Conservation (phyloP, 441 rosid genomes). For the Capsella rubella region DNA sequence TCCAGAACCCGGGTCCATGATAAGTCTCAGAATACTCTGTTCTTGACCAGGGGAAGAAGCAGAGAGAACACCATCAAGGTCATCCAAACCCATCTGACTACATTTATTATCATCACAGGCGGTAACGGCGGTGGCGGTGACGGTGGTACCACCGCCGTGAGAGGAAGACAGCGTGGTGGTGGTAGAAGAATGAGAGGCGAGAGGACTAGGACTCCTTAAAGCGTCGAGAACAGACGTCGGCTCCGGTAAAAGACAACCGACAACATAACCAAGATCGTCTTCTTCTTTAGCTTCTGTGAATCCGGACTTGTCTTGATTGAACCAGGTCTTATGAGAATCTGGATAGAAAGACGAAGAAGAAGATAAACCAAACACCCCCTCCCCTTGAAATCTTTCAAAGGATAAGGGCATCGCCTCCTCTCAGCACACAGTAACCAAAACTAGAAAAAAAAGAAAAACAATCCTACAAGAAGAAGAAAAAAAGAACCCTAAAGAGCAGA, state of each 20-base stretch:
- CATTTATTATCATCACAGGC: conserved; percentile 59
- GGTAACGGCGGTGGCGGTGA: conserved; percentile 59
- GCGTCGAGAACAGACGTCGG: conserved; percentile 64
- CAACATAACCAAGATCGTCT: conserved; percentile 51
- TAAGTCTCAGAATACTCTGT: conserved; percentile 61
- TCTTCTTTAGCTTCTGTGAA: not conserved
- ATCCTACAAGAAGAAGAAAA: not conserved
- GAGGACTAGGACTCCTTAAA: conserved; percentile 61
- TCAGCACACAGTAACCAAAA: conserved; percentile 39
- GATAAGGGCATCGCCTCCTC: conserved; percentile 88
- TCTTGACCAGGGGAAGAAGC: conserved; percentile 66
- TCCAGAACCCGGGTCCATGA: conserved; percentile 69
- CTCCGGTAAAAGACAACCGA: conserved; percentile 51
- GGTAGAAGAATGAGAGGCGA: conserved; percentile 51
- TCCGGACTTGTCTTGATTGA: conserved; percentile 29
- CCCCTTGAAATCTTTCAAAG: conserved; percentile 78
- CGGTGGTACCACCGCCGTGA: conserved; percentile 54
- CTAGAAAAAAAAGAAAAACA: not conserved
- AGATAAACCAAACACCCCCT: conserved; percentile 61
- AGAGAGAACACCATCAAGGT: conserved; percentile 62
- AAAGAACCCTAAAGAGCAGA: conserved; percentile 21
- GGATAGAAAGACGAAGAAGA: conserved; percentile 49
- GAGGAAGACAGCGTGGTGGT: conserved; percentile 68
- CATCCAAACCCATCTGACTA: conserved; percentile 65
- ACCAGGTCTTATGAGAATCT: conserved; percentile 49